Evolutionary conservation across 2,329 filamentous ascomycete genomes (phyloP).

Genomic region (Arachnomyces sp.): DNA sequence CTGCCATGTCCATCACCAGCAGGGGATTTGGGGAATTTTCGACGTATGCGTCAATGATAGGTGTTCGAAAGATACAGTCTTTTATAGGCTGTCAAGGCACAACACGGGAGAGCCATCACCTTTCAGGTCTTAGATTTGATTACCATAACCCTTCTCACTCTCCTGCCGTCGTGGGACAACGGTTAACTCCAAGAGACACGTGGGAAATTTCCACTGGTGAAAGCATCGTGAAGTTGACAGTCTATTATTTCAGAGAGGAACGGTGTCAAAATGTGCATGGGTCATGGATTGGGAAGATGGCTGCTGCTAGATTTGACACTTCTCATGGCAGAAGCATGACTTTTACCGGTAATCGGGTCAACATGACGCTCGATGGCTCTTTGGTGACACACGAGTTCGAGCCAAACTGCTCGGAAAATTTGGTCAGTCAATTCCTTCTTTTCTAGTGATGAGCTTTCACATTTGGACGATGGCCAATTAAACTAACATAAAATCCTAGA

Average conservation of each 20-base stretch:
- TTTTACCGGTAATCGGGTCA: background rate
- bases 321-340: background rate
- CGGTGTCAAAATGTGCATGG: background rate
- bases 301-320: conserved; percentile 3
- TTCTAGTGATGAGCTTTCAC: background rate
- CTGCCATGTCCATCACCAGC: background rate
- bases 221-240: background rate
- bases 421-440: conserved; percentile 1
- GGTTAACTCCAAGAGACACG: conserved; percentile 3
- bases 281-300: background rate
- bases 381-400: conserved; percentile 2
- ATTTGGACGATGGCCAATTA: background rate
- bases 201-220: conserved; percentile 3
- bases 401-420: background rate
- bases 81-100: background rate
- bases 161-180: conserved; percentile 4
- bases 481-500: background rate
- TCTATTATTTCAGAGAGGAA: conserved; percentile 2
- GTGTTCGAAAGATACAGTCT: conserved; percentile 2
- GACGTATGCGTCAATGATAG: conserved; percentile 4
- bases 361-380: background rate
- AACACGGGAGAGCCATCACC: background rate
- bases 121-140: conserved; percentile 7
- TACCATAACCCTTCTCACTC: conserved; percentile 2
- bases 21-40: background rate